Evolutionary conservation across 176 grass and related monocot genomes (phyloP).

Genomic region (Phyllostachys edulis): DNA sequence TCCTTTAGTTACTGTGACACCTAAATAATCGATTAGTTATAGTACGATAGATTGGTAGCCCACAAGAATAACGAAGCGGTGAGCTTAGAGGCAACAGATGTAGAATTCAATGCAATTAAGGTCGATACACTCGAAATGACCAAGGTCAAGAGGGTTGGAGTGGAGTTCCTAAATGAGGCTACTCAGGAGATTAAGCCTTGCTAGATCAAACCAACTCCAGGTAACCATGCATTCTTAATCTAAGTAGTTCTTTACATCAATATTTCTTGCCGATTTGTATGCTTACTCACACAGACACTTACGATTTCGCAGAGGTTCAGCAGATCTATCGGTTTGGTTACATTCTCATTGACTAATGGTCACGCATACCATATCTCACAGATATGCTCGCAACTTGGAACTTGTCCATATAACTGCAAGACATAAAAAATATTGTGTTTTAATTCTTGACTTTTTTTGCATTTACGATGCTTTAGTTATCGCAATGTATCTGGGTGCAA

Average conservation of each 20-base stretch:
- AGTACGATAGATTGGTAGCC: not conserved
- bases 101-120: constrained; percentile 40
- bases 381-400: constrained; percentile 29
- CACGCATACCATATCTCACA: constrained; percentile 81
- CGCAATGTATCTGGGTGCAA: constrained; percentile 74
- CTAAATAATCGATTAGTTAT: not conserved
- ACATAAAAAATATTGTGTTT: not conserved
- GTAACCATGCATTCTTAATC: constrained; percentile 23
- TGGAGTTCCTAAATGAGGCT: constrained; percentile 35
- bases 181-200: constrained; percentile 61
- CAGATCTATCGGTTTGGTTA: constrained; percentile 67
- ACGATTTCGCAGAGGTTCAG: constrained; percentile 36
- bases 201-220: constrained; percentile 67
- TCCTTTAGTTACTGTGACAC: not conserved
- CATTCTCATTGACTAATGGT: constrained; percentile 69
- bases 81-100: constrained; percentile 27
- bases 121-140: constrained; percentile 37
- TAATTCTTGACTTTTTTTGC: constrained; percentile 18
- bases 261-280: constrained; percentile 17
- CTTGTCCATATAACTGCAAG: not conserved
- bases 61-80: constrained; percentile 43
- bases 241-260: not conserved
- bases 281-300: not conserved
- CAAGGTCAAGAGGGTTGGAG: not conserved
- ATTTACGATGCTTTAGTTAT: constrained; percentile 85